Percentiles rank a stretch among this genome's conserved stretches.
These are phyloP conservation scores for Cadophora luteo-olivacea DNA, from an alignment of 2,329 filamentous ascomycete species.

Conservation along the genomic window DNA sequence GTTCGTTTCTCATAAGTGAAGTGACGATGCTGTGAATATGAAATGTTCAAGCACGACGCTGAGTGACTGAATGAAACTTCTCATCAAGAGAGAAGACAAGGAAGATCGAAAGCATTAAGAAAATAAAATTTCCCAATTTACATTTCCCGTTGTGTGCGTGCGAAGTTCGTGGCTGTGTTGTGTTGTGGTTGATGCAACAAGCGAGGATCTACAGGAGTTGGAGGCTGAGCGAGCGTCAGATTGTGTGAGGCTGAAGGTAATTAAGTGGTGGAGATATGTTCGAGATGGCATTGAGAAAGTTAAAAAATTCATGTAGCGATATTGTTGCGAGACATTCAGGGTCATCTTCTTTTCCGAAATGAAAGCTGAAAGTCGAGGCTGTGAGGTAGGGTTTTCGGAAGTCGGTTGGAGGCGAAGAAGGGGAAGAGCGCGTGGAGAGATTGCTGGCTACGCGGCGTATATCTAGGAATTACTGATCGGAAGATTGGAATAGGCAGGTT, in stretches of 20 bases:
- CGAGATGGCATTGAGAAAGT: conserved; percentile 3
- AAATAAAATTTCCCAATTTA: background rate
- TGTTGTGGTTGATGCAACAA: background rate
- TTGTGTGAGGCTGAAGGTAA: background rate
- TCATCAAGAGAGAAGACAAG: background rate
- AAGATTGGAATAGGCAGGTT: background rate
- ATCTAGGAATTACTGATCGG: background rate
- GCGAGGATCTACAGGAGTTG: background rate
- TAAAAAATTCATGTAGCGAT: background rate
- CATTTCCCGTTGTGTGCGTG: background rate
- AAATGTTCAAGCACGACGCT: no score
- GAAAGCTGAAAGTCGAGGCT: background rate
- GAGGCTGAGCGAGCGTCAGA: conserved; percentile 2
- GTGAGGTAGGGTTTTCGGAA: background rate
- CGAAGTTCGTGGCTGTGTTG: background rate
- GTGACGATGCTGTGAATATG: no score
- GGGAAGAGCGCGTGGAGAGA: conserved; percentile 6
- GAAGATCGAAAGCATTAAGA: background rate
- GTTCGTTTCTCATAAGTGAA: no score
- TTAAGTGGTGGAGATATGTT: background rate
- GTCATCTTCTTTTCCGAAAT: background rate
- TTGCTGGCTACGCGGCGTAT: background rate
- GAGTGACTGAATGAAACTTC: no score
- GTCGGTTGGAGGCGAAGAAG: no score
- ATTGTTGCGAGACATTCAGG: background rate